phyloP scores from a whole-genome alignment of 106 monocot genomes.

The Dendrobium officinale region DNA sequence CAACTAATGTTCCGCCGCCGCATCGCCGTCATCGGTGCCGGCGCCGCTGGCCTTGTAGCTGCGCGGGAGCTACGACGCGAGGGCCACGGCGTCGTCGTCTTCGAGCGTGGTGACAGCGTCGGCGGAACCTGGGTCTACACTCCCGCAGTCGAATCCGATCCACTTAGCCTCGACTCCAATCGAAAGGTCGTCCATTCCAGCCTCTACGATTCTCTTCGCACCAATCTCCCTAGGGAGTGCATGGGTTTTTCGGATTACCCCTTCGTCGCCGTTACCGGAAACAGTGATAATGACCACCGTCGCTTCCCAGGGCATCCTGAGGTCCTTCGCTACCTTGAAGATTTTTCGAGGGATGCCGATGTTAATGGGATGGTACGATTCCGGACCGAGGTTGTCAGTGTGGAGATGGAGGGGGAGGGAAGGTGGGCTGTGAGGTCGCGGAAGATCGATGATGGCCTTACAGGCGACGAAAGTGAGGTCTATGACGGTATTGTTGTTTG shows the following conservation, averaged over 20 bases:
- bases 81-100: conserved; percentile 68
- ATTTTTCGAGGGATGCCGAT: conserved; percentile 63
- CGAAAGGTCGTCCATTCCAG: conserved; percentile 54
- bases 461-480: conserved; percentile 30
- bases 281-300: conserved; percentile 24
- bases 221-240: conserved; percentile 79
- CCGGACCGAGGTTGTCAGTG: conserved; percentile 58
- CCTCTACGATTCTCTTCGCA: conserved; percentile 82
- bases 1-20: conserved; percentile 17
- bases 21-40: conserved; percentile 88
- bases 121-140: conserved; percentile 93
- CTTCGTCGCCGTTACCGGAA: conserved; percentile 29
- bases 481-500: conserved; percentile 89
- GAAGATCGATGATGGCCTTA: conserved; percentile 5
- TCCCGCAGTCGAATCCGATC: conserved; percentile 50
- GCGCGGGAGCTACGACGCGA: conserved; percentile 75
- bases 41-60: conserved; percentile 78
- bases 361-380: conserved; percentile 41
- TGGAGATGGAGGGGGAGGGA: conserved; percentile 42
- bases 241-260: conserved; percentile 96
- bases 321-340: conserved; percentile 75
- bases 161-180: conserved; percentile 37
- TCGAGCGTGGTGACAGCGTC: conserved; percentile 54
- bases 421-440: conserved; percentile 52
- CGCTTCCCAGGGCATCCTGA: conserved; percentile 72